These are phyloP conservation scores for Coniella lustricola DNA, from an alignment of 2,329 filamentous ascomycete genomes.

Conservation along the genomic window DNA sequence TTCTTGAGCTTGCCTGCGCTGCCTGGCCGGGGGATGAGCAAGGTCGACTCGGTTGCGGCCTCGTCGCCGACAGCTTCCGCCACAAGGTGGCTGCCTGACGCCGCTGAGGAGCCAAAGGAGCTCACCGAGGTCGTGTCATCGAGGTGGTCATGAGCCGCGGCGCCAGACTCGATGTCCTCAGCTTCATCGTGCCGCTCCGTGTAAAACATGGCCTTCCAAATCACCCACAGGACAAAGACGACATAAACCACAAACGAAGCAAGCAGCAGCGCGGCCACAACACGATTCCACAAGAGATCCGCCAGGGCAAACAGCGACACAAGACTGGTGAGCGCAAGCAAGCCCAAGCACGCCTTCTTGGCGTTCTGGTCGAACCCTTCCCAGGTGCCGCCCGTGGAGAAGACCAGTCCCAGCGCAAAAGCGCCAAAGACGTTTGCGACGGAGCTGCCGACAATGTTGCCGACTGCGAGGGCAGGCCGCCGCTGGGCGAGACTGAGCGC, in stretches of 20 bases:
- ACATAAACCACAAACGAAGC: slow-evolving; percentile 37
- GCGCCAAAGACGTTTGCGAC: slow-evolving; percentile 51
- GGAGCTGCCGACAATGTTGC: slow-evolving; percentile 47
- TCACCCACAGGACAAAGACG: slow-evolving; percentile 35
- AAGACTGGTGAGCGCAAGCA: slow-evolving; percentile 36
- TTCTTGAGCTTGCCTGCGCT: neutral
- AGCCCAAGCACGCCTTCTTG: slow-evolving; percentile 37
- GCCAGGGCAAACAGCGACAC: slow-evolving; percentile 28
- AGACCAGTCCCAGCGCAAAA: slow-evolving; percentile 45
- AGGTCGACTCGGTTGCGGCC: slow-evolving; percentile 8
- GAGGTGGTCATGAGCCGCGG: slow-evolving; percentile 20
- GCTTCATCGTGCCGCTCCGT: slow-evolving; percentile 30
- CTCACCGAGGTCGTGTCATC: slow-evolving; percentile 21
- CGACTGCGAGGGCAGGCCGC: slow-evolving; percentile 40
- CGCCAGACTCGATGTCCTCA: slow-evolving; percentile 23
- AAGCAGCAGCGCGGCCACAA: slow-evolving; percentile 33
- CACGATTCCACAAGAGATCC: slow-evolving; percentile 14
- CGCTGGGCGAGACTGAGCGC: slow-evolving; percentile 38
- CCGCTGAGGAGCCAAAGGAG: slow-evolving; percentile 38
- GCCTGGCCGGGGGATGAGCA: slow-evolving; percentile 5
- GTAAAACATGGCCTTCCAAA: slow-evolving; percentile 34
- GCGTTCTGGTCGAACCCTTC: slow-evolving; percentile 39
- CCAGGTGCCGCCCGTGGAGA: slow-evolving; percentile 20
- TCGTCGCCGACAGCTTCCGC: neutral
- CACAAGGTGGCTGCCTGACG: slow-evolving; percentile 17